phyloP scores from a whole-genome alignment of 2,329 filamentous ascomycete species.

The Plenodomus tracheiphilus region DNA sequence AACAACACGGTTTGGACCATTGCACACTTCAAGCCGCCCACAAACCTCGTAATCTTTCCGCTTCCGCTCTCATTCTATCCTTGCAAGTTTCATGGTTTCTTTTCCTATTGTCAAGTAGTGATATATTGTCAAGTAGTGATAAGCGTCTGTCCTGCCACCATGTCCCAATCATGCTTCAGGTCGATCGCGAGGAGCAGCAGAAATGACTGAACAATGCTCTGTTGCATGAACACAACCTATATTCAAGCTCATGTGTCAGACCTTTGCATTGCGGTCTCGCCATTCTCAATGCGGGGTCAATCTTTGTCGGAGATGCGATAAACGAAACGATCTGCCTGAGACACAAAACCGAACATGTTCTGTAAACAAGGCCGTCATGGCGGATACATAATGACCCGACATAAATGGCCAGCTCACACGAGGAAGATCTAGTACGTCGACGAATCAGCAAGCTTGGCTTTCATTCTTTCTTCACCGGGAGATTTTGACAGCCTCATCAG shows the following conservation, averaged over 20 bases:
- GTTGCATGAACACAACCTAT: neutral
- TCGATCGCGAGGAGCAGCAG: neutral
- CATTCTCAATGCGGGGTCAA: slow-evolving; percentile 8
- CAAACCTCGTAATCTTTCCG: too few species aligned
- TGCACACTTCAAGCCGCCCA: slow-evolving; percentile 2
- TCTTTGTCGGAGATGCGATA: slow-evolving; percentile 21
- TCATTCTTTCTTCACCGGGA: neutral
- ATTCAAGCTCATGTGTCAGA: slow-evolving; percentile 3
- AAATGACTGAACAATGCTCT: neutral
- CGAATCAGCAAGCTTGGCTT: slow-evolving; percentile 1
- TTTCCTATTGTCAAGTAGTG: too few species aligned
- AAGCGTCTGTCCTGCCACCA: too few species aligned
- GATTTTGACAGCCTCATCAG: slow-evolving; percentile 4
- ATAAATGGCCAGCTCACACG: slow-evolving; percentile 1
- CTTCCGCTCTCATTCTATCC: too few species aligned
- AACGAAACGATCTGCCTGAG: slow-evolving; percentile 29
- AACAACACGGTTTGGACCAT: slow-evolving; percentile 34
- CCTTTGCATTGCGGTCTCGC: slow-evolving; percentile 17
- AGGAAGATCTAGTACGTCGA: slow-evolving; percentile 8
- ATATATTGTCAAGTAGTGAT: too few species aligned
- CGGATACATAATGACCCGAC: slow-evolving; percentile 28
- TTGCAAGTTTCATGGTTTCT: too few species aligned
- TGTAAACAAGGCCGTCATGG: slow-evolving; percentile 23
- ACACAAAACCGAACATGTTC: slow-evolving; percentile 35
- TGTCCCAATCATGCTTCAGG: too few species aligned